Evolutionary conservation across 345 rosid genomes (phyloP).

Genomic region (Anastatica hierochuntica): DNA sequence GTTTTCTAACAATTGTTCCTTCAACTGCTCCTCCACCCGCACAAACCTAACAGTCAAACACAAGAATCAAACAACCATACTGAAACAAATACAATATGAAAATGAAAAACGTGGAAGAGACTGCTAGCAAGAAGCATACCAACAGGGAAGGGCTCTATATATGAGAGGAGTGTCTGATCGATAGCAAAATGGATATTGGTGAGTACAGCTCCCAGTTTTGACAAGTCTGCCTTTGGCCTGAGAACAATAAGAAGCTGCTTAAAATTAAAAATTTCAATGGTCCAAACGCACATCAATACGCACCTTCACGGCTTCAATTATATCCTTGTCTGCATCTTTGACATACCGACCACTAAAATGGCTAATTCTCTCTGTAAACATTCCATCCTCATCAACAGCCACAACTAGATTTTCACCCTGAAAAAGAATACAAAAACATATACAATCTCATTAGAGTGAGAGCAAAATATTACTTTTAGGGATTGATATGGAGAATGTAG

Average conservation of each 20-base stretch:
- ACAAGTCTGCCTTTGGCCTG: slow-evolving; percentile 88
- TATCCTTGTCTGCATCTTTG: slow-evolving; percentile 81
- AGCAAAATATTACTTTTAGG: too few species aligned
- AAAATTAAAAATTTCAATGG: too few species aligned
- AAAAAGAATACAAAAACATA: too few species aligned
- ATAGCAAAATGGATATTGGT: slow-evolving; percentile 76
- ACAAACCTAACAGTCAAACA: too few species aligned
- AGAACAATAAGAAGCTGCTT: slow-evolving; percentile 12
- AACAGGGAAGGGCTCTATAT: slow-evolving; percentile 84
- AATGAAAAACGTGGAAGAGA: too few species aligned
- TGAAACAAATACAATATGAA: too few species aligned
- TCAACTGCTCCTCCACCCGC: too few species aligned
- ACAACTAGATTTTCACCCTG: slow-evolving; percentile 68
- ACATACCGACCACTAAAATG: slow-evolving; percentile 62
- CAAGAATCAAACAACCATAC: too few species aligned
- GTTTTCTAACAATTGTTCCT: too few species aligned
- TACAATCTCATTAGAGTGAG: too few species aligned
- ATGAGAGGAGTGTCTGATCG: slow-evolving; percentile 89
- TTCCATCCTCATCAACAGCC: slow-evolving; percentile 90
- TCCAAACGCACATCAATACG: too few species aligned
- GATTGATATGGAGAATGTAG: too few species aligned
- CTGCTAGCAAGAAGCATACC: slow-evolving; percentile 57
- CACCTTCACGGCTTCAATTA: slow-evolving; percentile 75
- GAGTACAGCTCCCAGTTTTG: slow-evolving; percentile 63
- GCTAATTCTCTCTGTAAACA: slow-evolving; percentile 54